Evolutionary conservation across 2,329 filamentous ascomycete genomes (phyloP), one percentile per base, ranked within the genome.

Genomic region (Davidsoniella neocaledoniae): DNA sequence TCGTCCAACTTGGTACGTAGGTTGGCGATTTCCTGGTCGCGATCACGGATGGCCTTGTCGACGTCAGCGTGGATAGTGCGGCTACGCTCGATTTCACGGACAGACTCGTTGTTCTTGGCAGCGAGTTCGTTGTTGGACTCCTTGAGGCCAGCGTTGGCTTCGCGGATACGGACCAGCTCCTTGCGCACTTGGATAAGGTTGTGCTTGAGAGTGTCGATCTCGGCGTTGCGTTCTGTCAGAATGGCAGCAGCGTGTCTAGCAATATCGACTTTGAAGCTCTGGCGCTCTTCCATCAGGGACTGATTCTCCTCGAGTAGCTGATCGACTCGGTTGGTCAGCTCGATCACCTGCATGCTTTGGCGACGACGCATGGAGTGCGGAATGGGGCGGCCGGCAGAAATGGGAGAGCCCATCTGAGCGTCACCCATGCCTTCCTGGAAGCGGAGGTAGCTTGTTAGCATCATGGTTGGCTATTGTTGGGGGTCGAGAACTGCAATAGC

Each of bases 271-370:
- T 94, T 85, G 49, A 83, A 77, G 45, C 76, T 75, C 48, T 73
- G 65, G 57, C 81, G 81, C 43, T 84, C 81, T 45, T 88, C 81
- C 57, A 77, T 73, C 25, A 98, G 77, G 54, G 78, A 69, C 51
- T 81, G 79, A 61, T 96, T 96, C 63, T 98, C 90, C 19, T 81
- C 79, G 39, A 83, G 71, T 56, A 98, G 72, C 64, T 90, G 82
- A 58, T 95, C 86, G 58, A 98, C 75, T 59, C 76, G 79, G 53
- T 77, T 73, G 69, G 96, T 87, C 61, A 98, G 79, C 59, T 98
- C 90, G 54, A 96, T 79, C 49, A 90, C 79, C 68, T 96, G 90
- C 81, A 96, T 90, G 73, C 90, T 96, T 67, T 94, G 91, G 62
- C 90, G 85, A 62, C 90, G 88, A 59, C 90, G 88, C 76, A 98